Evolutionary conservation across 2,329 filamentous ascomycete genomes (phyloP), one percentile per base, ranked within the genome.

Genomic region (Colletotrichum liaoningense): DNA sequence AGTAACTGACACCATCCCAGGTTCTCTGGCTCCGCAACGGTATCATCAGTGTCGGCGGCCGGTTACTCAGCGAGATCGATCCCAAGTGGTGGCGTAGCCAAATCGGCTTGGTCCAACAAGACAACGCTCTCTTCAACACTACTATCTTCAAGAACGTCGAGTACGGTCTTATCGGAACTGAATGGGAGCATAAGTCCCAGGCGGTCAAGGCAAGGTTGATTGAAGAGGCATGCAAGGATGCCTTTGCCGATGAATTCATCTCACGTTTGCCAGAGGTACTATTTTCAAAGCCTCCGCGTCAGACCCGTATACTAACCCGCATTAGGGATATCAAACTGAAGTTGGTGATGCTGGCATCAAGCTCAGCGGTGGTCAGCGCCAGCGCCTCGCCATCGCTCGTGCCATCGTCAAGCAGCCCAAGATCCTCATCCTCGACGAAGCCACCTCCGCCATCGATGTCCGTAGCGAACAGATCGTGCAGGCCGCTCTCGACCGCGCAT

Each of bases 61-160:
- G 63, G 2, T 28, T 66, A 14, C 56, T 98, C 67, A 90, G 90
- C 77, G 92, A 88, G 0, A 86, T 98, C 62, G 98, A 98, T 79
- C 88, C 98, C 38, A 91, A 91, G 64, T 98, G 96, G 96, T 86
- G 98, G 74, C 92, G 97, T 69, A 94, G 95, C 79, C 95, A 98
- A 78, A 95, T 99, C 78, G 92, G 95, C 1, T 87, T 98, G 5
- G 97, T 99, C 66, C 95, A 94, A 75, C 97, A 98, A 80, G 72
- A 73, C 49, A 72, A 72, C 49, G 86, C 88, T 54, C 80, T 90
- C 0, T 90, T 90, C 77, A 88, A 88, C 64, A 84, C 86, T 9
- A 86, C 87, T 1, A 88, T 91, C n/a, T 38, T 87, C 65, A 81
- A 85, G 14, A 89, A 89, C 64, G 84, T 89, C 7, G 81, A 82